These are phyloP conservation scores for Penicillium sp. DNA, from an alignment of 2,329 filamentous ascomycete genomes.

Conservation along the genomic window DNA sequence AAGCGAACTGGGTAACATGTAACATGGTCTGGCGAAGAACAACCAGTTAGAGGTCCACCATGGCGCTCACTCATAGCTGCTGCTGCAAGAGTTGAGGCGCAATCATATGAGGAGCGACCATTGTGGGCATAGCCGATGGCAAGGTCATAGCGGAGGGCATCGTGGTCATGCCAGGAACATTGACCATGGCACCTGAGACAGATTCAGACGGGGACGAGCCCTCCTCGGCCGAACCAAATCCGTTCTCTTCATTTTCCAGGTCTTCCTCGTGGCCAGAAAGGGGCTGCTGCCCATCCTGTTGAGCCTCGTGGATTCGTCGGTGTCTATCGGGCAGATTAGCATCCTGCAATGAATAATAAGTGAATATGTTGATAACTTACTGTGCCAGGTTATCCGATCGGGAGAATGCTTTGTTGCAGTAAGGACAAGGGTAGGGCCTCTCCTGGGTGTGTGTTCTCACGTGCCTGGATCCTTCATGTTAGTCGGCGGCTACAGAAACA, in stretches of 20 bases:
- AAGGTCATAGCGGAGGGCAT: slow-evolving; percentile 32
- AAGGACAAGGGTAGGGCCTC: slow-evolving; percentile 91
- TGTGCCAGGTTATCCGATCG: slow-evolving; percentile 97
- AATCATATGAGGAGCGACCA: slow-evolving; percentile 37
- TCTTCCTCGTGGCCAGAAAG: slow-evolving; percentile 81
- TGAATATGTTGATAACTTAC: slow-evolving; percentile 47
- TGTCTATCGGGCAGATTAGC: slow-evolving; percentile 49
- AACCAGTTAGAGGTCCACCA: too few relatives aligned
- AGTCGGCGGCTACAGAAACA: slow-evolving; percentile 46
- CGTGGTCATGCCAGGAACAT: slow-evolving; percentile 29
- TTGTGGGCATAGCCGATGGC: slow-evolving; percentile 30
- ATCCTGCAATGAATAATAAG: slow-evolving; percentile 1
- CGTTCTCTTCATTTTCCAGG: slow-evolving; percentile 78
- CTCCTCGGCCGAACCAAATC: slow-evolving; percentile 70
- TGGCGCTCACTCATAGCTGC: too few relatives aligned
- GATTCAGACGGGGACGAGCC: slow-evolving; percentile 53
- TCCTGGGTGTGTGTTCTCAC: slow-evolving; percentile 99
- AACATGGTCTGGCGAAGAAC: too few relatives aligned
- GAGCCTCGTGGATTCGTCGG: slow-evolving; percentile 70
- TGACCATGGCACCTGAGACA: slow-evolving; percentile 26
- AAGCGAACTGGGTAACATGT: too few relatives aligned
- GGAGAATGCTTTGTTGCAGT: slow-evolving; percentile 98
- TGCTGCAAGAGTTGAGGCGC: slow-evolving; percentile 38
- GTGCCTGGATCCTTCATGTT: slow-evolving; percentile 66
- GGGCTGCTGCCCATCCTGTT: slow-evolving; percentile 45